phyloP scores from a whole-genome alignment of 2,329 filamentous ascomycete genomes.

The Ceratocystis diversiconidia region DNA sequence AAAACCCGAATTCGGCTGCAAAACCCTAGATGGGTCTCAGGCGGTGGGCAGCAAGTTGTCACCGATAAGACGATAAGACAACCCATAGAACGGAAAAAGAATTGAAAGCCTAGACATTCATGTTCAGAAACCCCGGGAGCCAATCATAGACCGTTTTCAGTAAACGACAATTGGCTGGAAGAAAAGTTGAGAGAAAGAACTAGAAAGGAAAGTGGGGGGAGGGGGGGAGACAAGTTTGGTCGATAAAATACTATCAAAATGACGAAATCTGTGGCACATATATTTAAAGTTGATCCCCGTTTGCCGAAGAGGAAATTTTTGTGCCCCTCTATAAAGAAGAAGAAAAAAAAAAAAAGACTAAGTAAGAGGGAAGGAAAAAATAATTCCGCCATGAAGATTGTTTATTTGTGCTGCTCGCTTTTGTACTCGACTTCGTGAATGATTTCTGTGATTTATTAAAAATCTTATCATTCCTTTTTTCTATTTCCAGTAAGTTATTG shows the following conservation, averaged over 20 bases:
- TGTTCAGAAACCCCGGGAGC: no score
- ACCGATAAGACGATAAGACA: no score
- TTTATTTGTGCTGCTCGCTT: neutral
- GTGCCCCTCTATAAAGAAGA: neutral
- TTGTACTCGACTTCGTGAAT: neutral
- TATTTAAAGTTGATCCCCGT: neutral
- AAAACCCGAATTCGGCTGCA: no score
- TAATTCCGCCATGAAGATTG: neutral
- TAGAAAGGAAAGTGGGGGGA: neutral
- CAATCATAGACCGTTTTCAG: no score
- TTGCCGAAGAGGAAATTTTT: neutral
- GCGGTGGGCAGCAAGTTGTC: no score
- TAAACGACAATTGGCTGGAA: neutral
- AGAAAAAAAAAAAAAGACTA: neutral
- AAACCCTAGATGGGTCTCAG: no score
- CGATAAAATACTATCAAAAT: neutral
- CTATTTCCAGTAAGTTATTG: neutral
- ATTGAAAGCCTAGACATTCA: no score
- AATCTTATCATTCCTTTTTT: neutral
- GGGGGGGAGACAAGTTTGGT: neutral
- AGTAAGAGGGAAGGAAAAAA: neutral
- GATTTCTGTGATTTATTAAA: neutral
- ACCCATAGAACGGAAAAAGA: no score
- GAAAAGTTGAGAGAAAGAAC: neutral
- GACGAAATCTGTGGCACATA: neutral